Base-by-base conservation (phyloP, 148 eudicot genomes). In the Cornus florida region DNA sequence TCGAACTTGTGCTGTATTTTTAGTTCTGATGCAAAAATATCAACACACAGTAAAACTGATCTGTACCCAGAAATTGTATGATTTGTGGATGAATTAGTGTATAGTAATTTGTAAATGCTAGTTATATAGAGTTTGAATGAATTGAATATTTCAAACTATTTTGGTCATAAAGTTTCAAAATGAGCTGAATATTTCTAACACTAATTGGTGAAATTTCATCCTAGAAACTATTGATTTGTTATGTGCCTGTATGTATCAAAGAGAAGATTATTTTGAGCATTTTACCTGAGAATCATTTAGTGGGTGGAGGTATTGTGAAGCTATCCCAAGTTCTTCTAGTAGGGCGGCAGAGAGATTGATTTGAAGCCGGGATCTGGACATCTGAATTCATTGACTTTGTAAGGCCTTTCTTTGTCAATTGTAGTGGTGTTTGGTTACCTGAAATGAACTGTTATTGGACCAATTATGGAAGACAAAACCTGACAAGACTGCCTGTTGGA, bases 291-390 rank as follows among this genome's bases (percentile, higher is more conserved):
- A 75, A 39, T 48, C 24, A 35, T 65, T 7, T 19, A 66, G 9
- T 73, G 88, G 99, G 94, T 76, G 99, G 94, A 90, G 98, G 95
- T 46, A 90, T 94, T 31, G 87, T 71, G 46, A 94, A 91, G 82
- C 98, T 60, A 82, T 74, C 98, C 99, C 7, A 92, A 92, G 68
- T 97, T 88, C 90, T 97, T 97, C 85, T 97, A 97, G 98, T 81
- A 94, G 73, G 98, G 99, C 80, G 99, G 99, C 39, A 97, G 99
- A 71, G 97, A 94, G 82, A 86, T 92, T 69, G 90, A 91, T 85
- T 88, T 92, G 68, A 97, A 97, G 86, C 62, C 90, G 83, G 99
- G 98, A 69, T 94, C 73, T 87, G 84, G 79, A 94, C 95, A 67
- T 87, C 92, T 5, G 94, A 94, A 80, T 94, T 97, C 81, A 88